Evolutionary conservation across 768 basidiomycete genomes (phyloP).

Genomic region (Dictyophora rubrovolvata): DNA sequence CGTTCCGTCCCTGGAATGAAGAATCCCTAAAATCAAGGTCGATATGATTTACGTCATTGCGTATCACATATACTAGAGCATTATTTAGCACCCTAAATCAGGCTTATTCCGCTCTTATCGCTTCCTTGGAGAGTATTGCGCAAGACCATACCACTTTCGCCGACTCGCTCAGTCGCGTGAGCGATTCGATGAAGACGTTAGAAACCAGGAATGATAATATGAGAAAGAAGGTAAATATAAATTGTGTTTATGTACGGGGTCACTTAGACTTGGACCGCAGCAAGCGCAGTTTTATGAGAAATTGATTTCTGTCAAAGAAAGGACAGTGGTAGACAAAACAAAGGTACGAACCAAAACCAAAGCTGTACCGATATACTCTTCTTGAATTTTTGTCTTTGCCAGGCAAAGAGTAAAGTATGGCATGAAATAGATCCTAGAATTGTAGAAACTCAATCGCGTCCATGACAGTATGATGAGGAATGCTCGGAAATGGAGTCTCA

Average conservation of each 20-base stretch:
- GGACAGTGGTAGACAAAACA: conserved; percentile 50
- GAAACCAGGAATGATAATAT: conserved; percentile 55
- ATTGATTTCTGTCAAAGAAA: conserved; percentile 60
- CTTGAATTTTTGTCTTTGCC: conserved; percentile 4
- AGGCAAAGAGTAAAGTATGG: conserved; percentile 58
- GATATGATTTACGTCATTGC: conserved; percentile 3
- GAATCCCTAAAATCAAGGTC: conserved; percentile 48
- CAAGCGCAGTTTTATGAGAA: conserved; percentile 65
- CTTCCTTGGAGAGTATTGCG: conserved; percentile 46
- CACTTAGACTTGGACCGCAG: conserved; percentile 22
- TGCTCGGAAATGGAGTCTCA: conserved; percentile 62
- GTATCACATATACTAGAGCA: neutral
- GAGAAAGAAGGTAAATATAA: conserved; percentile 49
- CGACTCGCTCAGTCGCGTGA: conserved; percentile 51
- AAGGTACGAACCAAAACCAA: conserved; percentile 45
- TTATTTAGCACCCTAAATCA: conserved; percentile 52
- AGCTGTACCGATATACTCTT: neutral
- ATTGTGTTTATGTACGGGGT: neutral
- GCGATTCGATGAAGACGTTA: conserved; percentile 49
- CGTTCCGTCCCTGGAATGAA: conserved; percentile 52
- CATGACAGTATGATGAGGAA: conserved; percentile 63
- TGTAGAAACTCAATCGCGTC: neutral
- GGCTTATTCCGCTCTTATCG: conserved; percentile 61
- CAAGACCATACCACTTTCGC: conserved; percentile 64
- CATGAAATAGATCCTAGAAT: neutral